Percentiles rank a stretch among this genome's conserved stretches.
Conservation (phyloP, 192 early-diverging fungal species). For the Coemansia umbellata region DNA sequence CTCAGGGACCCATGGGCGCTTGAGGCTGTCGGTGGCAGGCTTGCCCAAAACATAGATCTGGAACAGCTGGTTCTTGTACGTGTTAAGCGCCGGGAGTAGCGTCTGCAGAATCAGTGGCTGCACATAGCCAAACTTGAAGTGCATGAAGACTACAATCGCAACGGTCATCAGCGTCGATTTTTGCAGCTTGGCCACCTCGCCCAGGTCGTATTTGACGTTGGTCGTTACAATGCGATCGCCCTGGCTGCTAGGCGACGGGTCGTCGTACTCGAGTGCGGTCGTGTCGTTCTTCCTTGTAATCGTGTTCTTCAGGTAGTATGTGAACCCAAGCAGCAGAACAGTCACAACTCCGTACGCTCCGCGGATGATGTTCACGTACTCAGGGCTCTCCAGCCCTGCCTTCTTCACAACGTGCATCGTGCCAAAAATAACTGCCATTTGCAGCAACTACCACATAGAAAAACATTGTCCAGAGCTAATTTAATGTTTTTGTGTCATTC, state of each 20-base stretch:
- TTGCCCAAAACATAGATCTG: slow-evolving; percentile 76
- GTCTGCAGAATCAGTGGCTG: slow-evolving; percentile 87
- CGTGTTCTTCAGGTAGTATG: slow-evolving; percentile 47
- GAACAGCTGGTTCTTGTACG: slow-evolving; percentile 67
- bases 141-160: slow-evolving; percentile 70
- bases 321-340: slow-evolving; percentile 17
- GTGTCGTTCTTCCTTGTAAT: slow-evolving; percentile 77
- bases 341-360: slow-evolving; percentile 20
- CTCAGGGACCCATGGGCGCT: slow-evolving; percentile 78
- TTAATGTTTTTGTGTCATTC: too few relatives aligned
- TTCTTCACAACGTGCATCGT: slow-evolving; percentile 64
- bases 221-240: slow-evolving; percentile 59
- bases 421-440: slow-evolving; percentile 59
- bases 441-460: slow-evolving; percentile 18
- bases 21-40: slow-evolving; percentile 71
- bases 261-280: slow-evolving; percentile 74
- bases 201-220: slow-evolving; percentile 71
- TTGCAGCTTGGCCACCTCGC: slow-evolving; percentile 61
- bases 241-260: slow-evolving; percentile 45
- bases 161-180: slow-evolving; percentile 68
- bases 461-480: not conserved
- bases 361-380: slow-evolving; percentile 35
- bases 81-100: slow-evolving; percentile 69
- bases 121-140: slow-evolving; percentile 84
- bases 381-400: slow-evolving; percentile 45